A percentile compares a stretch with the other conserved stretches of the same genome.
These are phyloP conservation scores for Hyphopichia burtonii DNA, from an alignment of 1,139 yeast species.

Conservation along the genomic window DNA sequence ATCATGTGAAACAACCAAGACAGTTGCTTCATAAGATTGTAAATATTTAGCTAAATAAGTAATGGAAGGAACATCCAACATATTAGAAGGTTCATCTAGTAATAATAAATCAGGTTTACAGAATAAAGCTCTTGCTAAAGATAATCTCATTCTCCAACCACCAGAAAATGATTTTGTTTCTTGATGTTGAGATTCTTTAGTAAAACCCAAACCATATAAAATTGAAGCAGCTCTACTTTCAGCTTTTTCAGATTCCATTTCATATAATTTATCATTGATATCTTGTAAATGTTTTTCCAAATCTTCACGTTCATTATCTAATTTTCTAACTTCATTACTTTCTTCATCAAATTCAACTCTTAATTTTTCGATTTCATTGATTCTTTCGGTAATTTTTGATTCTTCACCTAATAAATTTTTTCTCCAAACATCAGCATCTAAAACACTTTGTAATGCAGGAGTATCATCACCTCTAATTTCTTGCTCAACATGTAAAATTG, in stretches of 20 bases:
- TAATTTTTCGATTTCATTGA: slow-evolving; percentile 69
- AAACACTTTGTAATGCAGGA: slow-evolving; percentile 84
- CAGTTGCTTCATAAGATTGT: slow-evolving; percentile 88
- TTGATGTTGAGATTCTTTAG: slow-evolving; percentile 75
- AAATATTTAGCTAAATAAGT: slow-evolving; percentile 88
- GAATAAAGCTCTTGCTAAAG: slow-evolving; percentile 96
- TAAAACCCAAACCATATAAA: slow-evolving; percentile 87
- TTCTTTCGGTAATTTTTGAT: slow-evolving; percentile 66
- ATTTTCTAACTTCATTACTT: slow-evolving; percentile 71
- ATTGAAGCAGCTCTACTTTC: slow-evolving; percentile 98
- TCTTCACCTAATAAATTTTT: slow-evolving; percentile 83
- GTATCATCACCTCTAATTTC: slow-evolving; percentile 94
- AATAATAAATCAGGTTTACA: slow-evolving; percentile 92
- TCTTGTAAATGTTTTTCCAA: slow-evolving; percentile 75
- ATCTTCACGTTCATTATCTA: slow-evolving; percentile 89
- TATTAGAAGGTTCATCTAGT: slow-evolving; percentile 98
- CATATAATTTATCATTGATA: slow-evolving; percentile 75
- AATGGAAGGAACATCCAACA: slow-evolving; percentile 99
- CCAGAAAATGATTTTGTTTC: slow-evolving; percentile 94
- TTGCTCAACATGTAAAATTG: slow-evolving; percentile 95
- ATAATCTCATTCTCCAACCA: slow-evolving; percentile 99
- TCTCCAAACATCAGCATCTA: slow-evolving; percentile 99
- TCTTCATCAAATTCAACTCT: slow-evolving; percentile 77
- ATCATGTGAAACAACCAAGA: slow-evolving; percentile 95
- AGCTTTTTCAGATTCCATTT: slow-evolving; percentile 96